A percentile compares a stretch with the other conserved stretches of the same genome.
Evolutionary conservation across 208 protist genomes (phyloP).

Genomic region (Leishmania turanica): DNA sequence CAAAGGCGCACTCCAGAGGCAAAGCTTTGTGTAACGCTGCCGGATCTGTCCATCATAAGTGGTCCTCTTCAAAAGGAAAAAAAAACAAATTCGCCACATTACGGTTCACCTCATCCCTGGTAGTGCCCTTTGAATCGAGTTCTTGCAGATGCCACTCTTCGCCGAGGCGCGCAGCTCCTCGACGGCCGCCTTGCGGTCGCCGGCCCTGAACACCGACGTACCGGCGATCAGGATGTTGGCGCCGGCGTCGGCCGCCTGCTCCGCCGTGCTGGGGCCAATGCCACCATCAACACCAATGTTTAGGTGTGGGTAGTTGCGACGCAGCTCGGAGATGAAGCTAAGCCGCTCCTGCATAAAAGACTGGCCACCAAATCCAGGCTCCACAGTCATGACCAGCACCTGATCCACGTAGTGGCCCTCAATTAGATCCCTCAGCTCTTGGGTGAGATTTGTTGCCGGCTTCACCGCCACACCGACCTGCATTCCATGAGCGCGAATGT

Average conservation of each 20-base stretch:
- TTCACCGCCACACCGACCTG: constrained; percentile 98
- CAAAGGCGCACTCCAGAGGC: background rate
- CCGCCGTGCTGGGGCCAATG: constrained; percentile 94
- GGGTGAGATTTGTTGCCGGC: constrained; percentile 89
- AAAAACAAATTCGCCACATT: background rate
- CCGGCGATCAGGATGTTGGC: constrained; percentile 99
- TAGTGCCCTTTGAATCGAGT: background rate
- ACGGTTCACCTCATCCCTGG: background rate
- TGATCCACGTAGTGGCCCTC: constrained; percentile 94
- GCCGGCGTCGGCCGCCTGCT: constrained; percentile 92
- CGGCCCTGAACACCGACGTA: constrained; percentile 93
- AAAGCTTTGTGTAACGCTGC: background rate
- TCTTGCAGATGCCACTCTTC: constrained; percentile 29
- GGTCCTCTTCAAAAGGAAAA: background rate
- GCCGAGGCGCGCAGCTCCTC: constrained; percentile 55
- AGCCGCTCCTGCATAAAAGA: constrained; percentile 98
- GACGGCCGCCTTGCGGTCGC: constrained; percentile 46
- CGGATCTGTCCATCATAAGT: background rate
- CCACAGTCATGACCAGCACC: constrained; percentile 99
- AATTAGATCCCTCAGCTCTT: constrained; percentile 53
- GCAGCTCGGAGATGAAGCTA: constrained; percentile 94
- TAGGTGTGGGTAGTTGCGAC: constrained; percentile 81
- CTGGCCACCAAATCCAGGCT: constrained; percentile 99
- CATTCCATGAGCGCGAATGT: constrained; percentile 79
- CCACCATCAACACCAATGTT: constrained; percentile 99